Base-by-base conservation (phyloP, 139 green algal species). In the Picochlorum costavermella region DNA sequence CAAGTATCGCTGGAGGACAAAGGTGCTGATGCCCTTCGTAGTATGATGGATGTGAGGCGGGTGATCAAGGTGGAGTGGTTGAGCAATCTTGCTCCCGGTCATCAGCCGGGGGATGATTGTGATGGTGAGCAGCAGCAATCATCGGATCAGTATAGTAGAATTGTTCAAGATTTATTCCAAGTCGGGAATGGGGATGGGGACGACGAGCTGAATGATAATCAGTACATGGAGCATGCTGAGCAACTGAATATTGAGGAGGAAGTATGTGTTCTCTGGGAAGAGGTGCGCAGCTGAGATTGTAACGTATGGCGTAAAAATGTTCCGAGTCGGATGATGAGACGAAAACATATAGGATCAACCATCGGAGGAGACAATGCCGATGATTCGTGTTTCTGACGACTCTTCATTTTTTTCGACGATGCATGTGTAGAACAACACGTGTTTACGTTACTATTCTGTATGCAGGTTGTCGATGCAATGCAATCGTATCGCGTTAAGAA, bases 331-430 rank as follows among this genome's bases (percentile, higher is more conserved):
- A 23, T 28, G 46, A 53, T 53, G 46, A 53, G 16, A 53, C 46
- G 33, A 53, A 28, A 53, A 53, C 46, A 53, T 28, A 28, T 53
- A 53, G 46, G 46, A 53, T 53, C 46, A 53, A 53, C 46, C 46
- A 53, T 53, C 46, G 46, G 46, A 53, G 46, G 16, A 12, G 17
- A 23, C 46, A 23, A 53, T 53, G 46, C 46, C 46, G 46, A 53
- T 53, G 33, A 53, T 53, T 23, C 5, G 6, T 53, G 46, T 53
- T 53, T 53, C 46, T 53, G 46, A 53, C 46, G n/a, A 40, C 33
- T 40, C 33, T 49, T 49, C 43, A 49, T 17, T 10, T 17, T 17
- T 49, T 10, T 49, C 12, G 43, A 12, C 11, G 10, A 49, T 49
- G 43, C 10, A 10, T 49, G 10, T 49, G 10, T 17, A 49, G 10